Conservation (phyloP, 345 rosid genomes). For the Crucihimalaya himalaica region DNA sequence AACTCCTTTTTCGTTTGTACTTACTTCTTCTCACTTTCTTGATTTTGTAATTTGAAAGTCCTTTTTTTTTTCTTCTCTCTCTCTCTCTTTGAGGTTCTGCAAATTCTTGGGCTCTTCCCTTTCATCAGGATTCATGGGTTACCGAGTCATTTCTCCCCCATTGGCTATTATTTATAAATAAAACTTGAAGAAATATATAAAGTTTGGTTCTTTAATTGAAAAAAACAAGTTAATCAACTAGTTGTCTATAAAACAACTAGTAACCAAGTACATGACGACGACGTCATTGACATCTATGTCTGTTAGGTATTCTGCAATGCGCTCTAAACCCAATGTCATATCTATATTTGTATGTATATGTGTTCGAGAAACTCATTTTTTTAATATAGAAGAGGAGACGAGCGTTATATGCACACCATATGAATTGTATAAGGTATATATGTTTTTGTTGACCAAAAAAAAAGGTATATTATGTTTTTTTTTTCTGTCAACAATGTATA, state of each 20-base stretch:
- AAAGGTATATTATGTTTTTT: no score
- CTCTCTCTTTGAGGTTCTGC: conserved; percentile 31
- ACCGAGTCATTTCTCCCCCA: conserved; percentile 33
- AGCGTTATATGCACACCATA: conserved; percentile 13
- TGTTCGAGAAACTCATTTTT: conserved; percentile 30
- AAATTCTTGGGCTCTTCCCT: conserved; percentile 34
- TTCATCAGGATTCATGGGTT: conserved; percentile 32
- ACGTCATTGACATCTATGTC: conserved; percentile 42
- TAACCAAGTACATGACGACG: conserved; percentile 36
- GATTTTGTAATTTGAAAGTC: background rate
- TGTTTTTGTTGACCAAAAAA: no score
- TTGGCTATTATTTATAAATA: conserved; percentile 16
- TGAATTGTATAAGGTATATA: background rate
- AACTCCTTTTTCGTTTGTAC: conserved; percentile 7
- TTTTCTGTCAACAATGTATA: no score
- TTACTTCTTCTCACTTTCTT: background rate
- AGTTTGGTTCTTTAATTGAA: conserved; percentile 18
- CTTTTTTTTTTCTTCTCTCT: background rate
- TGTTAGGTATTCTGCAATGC: conserved; percentile 32
- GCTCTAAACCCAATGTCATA: conserved; percentile 39
- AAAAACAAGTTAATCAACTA: conserved; percentile 12
- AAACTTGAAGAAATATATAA: background rate
- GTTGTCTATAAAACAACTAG: conserved; percentile 30
- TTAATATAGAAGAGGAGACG: background rate
- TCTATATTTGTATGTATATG: background rate